Base-by-base conservation (phyloP, 352 stramenopile species). In the Phytophthora pistaciae region DNA sequence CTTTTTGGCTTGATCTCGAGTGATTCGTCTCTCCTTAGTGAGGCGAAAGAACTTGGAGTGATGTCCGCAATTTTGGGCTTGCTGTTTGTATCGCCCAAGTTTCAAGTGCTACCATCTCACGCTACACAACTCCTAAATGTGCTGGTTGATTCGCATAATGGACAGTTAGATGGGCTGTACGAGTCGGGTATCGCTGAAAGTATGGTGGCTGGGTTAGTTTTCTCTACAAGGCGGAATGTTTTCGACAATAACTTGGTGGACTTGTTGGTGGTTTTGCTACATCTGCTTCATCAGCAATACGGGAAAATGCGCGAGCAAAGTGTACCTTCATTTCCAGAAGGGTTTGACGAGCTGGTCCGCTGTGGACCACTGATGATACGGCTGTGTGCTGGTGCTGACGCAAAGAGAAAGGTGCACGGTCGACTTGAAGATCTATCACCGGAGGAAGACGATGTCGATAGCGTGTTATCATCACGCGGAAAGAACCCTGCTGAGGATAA, bases 1-100 rank as follows among this genome's bases (percentile, higher is more conserved):
- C 59, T 93, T 0, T 78, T 79, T 55, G 75, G 75, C 0, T 70
- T 88, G 25, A 56, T 90, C 1, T 84, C 79, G 3, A 75, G 66
- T 1, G 70, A 88, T 44, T 60, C 69, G 6, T 64, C 55, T 31
- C 59, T 86, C 31, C 20, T 88, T n/a, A 23, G 23, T n/a, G 68
- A 67, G 8, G 40, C 69, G 18, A 49, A 81, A 3, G 25, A 58
- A 2, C 56, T 77, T 1, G 54, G 69, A 16, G 29, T 91, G 5
- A 64, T 80, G 1, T 53, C 56, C 2, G 68, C 60, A 1, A 55
- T 85, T 14, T 11, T 88, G 6, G 52, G 55, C 18, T 68, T 92
- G 20, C 50, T 92, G 38, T 53, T 33, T n/a, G 48, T 74, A 23
- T 79, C 84, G 1, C 36, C 38, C 20, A 49, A 69, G 5, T 77